Percentiles rank a stretch among this genome's conserved stretches.
Evolutionary conservation across 305 asterid genomes (phyloP).

Genomic region (Solanum hybrid): DNA sequence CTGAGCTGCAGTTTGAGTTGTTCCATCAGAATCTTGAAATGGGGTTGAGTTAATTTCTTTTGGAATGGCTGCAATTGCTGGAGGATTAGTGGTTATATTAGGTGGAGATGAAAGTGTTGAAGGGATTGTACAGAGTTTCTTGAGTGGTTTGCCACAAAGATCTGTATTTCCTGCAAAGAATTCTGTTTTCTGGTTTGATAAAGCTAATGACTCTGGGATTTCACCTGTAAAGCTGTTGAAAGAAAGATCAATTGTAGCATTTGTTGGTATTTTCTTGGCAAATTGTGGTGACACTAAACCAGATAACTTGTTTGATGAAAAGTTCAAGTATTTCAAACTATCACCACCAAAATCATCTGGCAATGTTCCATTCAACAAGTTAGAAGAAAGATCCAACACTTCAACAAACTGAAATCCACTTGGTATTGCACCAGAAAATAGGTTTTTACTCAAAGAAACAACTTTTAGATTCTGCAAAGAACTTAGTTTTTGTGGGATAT

Average conservation of each 20-base stretch:
- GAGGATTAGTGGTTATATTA: conserved; percentile 32
- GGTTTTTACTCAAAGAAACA: conserved; percentile 49
- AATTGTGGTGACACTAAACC: conserved; percentile 46
- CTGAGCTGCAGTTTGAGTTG: conserved; percentile 17
- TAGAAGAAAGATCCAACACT: conserved; percentile 56
- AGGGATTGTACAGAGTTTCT: conserved; percentile 54
- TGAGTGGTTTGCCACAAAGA: conserved; percentile 77
- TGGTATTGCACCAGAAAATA: conserved; percentile 46
- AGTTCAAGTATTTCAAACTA: conserved; percentile 52
- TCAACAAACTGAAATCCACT: conserved; percentile 27
- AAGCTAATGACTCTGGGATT: conserved; percentile 42
- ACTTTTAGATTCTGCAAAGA: conserved; percentile 30
- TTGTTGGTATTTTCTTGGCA: conserved; percentile 45
- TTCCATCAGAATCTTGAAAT: conserved; percentile 16
- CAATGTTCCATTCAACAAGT: conserved; percentile 53
- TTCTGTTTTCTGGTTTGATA: conserved; percentile 53
- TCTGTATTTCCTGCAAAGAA: conserved; percentile 53
- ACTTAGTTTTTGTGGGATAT: conserved; percentile 31
- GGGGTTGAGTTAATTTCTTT: conserved; percentile 36
- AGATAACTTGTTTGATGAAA: conserved; percentile 64
- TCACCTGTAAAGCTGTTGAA: conserved; percentile 70
- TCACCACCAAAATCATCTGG: conserved; percentile 66
- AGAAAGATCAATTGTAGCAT: conserved; percentile 60
- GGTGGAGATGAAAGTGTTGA: conserved; percentile 57
- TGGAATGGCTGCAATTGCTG: conserved; percentile 92